Percentiles rank a stretch among this genome's conserved stretches.
Conservation (phyloP, 129 eudicot species). For the Flaveria robusta region DNA sequence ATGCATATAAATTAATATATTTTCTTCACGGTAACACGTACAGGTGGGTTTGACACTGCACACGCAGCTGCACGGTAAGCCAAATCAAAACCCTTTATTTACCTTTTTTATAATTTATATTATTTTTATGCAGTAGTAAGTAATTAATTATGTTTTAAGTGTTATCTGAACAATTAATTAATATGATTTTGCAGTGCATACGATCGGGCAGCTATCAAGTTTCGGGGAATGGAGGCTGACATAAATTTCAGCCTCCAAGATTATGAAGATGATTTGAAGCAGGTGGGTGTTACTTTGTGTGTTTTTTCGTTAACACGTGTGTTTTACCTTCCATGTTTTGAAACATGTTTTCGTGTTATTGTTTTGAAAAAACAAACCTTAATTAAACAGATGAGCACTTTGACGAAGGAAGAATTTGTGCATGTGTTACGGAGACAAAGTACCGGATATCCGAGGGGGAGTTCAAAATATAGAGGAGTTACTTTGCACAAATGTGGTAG, state of each 20-base stretch:
- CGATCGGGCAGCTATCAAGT: slow-evolving; percentile 93
- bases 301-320: slow-evolving; percentile 12
- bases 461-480: slow-evolving; percentile 93
- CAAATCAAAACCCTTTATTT: slow-evolving; percentile 10
- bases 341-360: slow-evolving; percentile 28
- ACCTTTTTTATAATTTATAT: neutral
- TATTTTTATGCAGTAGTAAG: neutral
- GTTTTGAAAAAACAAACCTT: slow-evolving; percentile 1
- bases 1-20: slow-evolving; percentile 4
- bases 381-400: slow-evolving; percentile 68
- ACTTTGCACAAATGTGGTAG: slow-evolving; percentile 98
- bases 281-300: slow-evolving; percentile 46
- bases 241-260: slow-evolving; percentile 77
- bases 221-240: slow-evolving; percentile 90
- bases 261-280: slow-evolving; percentile 83
- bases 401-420: slow-evolving; percentile 98
- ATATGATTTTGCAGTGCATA: slow-evolving; percentile 56
- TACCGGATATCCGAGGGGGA: slow-evolving; percentile 95
- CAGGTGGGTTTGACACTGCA: slow-evolving; percentile 98
- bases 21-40: neutral
- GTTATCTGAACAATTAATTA: neutral
- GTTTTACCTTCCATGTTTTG: slow-evolving; percentile 30
- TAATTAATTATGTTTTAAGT: neutral
- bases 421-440: slow-evolving; percentile 98
- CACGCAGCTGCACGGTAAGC: slow-evolving; percentile 95